Evolutionary conservation across 139 green algal genomes (phyloP), one percentile per base, ranked within the genome.

Genomic region (Eudorina sp.): DNA sequence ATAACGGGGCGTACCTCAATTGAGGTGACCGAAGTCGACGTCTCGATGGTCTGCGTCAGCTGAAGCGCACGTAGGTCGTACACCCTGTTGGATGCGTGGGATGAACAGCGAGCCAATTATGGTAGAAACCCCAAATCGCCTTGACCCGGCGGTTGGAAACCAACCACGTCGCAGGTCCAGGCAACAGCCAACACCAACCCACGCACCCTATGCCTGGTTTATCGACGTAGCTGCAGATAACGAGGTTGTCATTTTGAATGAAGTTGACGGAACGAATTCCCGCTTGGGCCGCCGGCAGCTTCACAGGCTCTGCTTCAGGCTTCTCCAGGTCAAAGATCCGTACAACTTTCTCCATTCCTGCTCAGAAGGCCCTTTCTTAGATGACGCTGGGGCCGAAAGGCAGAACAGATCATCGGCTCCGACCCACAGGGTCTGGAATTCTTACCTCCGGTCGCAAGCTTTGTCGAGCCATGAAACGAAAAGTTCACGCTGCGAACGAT

Each of bases 401-500:
- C 36, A 19, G 27, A 4, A 4, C 48, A 53, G 68, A 77, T 48
- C 4, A 23, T 9, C 70, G 31, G 38, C 25, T 48, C 34, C 46
- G 70, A 79, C 70, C 70, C 70, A 53, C 3, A 79, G 70, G 70
- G 40, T 79, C 70, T 41, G 85, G n/a, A 27, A 23, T 34, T 23
- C 90, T 36, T 58, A 95, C 95, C 94, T 90, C 94, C 96, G 36
- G 95, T 98, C 23, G 93, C 90, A 31, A 99, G 90, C 75, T 85
- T 92, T 25, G 77, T 86, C 23, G 86, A 82, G 84, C 79, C 62
- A 2, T 86, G 58, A 31, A 84, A 88, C 11, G 95, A 94, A 85
- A 99, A 99, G 46, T 93, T 90, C 34, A 96, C 93, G 38, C 89
- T 96, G n/a, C 96, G 93, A 36, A 98, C 98, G 68, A 99, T 99